Percentiles rank a stretch among this genome's conserved stretches.
Evolutionary conservation across 768 basidiomycete genomes (phyloP).

Genomic region (Peribolospora baueri): DNA sequence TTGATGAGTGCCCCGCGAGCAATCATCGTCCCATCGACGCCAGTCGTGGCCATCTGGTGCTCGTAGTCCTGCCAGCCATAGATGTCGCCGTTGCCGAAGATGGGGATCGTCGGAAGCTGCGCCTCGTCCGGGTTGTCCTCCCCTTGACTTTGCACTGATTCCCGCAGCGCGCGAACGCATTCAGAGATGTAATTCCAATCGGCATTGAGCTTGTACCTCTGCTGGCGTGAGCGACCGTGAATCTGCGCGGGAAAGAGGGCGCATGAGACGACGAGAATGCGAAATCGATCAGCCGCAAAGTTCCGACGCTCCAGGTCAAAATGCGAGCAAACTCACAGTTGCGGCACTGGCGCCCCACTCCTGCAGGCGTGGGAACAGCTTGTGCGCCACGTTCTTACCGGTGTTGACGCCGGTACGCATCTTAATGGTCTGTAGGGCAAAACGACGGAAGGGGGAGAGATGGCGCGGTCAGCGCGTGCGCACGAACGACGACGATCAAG

Average conservation of each 20-base stretch:
- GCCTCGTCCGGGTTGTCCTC: constrained; percentile 13
- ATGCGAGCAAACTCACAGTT: constrained; percentile 22
- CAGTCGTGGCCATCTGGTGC: constrained; percentile 44
- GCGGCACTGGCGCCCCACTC: constrained; percentile 34
- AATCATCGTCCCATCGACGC: constrained; percentile 88
- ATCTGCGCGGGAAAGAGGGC: constrained; percentile 31
- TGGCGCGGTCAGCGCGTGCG: not conserved
- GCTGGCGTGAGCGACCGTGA: constrained; percentile 86
- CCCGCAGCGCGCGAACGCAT: constrained; percentile 24
- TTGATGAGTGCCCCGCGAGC: constrained; percentile 88
- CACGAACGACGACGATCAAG: not conserved
- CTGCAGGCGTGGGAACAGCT: constrained; percentile 55
- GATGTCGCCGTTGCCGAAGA: constrained; percentile 89
- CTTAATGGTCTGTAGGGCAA: constrained; percentile 35
- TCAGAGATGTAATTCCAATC: constrained; percentile 86
- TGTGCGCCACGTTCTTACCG: constrained; percentile 41
- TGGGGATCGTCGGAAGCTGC: constrained; percentile 48
- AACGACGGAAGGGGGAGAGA: too few species aligned
- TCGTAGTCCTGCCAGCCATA: constrained; percentile 71
- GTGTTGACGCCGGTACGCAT: constrained; percentile 73
- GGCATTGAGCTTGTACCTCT: constrained; percentile 71
- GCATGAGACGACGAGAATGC: not conserved
- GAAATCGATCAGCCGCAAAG: constrained; percentile 17
- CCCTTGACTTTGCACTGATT: constrained; percentile 2
- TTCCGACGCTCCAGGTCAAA: constrained; percentile 17